Conservation (phyloP, 805 yeast species). For the Blastobotrys mokoenaii region DNA sequence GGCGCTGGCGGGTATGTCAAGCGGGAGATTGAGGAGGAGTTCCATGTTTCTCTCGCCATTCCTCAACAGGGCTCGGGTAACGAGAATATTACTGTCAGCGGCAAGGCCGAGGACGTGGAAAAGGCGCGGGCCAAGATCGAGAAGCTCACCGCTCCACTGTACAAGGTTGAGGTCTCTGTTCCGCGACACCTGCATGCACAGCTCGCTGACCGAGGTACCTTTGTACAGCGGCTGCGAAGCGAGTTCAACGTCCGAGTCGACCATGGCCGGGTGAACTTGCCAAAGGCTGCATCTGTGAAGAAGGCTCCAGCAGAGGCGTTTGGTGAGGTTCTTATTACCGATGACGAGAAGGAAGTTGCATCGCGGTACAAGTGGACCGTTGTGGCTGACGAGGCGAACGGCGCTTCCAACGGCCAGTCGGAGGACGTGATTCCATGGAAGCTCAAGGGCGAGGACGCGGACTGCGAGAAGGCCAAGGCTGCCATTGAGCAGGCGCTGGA, state of each 20-base stretch:
- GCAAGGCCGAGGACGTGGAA: conserved; percentile 58
- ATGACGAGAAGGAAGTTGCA: conserved; percentile 30
- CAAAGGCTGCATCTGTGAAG: conserved; percentile 35
- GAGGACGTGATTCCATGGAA: conserved; percentile 43
- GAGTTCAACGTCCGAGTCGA: conserved; percentile 50
- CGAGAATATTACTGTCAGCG: conserved; percentile 48
- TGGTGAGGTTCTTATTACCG: conserved; percentile 25
- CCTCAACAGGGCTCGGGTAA: conserved; percentile 45
- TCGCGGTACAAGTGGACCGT: conserved; percentile 40
- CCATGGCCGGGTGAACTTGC: conserved; percentile 10
- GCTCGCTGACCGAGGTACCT: conserved; percentile 60
- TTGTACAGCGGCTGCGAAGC: conserved; percentile 44
- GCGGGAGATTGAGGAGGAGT: conserved; percentile 63
- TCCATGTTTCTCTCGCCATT: conserved; percentile 51
- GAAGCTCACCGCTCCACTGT: conserved; percentile 52
- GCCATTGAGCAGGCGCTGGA: conserved; percentile 43
- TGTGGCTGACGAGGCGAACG: conserved; percentile 20
- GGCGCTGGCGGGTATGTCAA: conserved; percentile 78
- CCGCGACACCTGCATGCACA: conserved; percentile 52
- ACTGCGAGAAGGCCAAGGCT: conserved; percentile 44
- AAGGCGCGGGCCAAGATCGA: conserved; percentile 53
- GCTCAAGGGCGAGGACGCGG: conserved; percentile 44
- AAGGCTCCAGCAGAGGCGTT: conserved; percentile 38
- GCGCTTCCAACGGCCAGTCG: conserved; percentile 18
- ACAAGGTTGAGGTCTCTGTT: conserved; percentile 43